phyloP scores from a whole-genome alignment of 305 asterid genomes.

The Plantago lanceolata region DNA sequence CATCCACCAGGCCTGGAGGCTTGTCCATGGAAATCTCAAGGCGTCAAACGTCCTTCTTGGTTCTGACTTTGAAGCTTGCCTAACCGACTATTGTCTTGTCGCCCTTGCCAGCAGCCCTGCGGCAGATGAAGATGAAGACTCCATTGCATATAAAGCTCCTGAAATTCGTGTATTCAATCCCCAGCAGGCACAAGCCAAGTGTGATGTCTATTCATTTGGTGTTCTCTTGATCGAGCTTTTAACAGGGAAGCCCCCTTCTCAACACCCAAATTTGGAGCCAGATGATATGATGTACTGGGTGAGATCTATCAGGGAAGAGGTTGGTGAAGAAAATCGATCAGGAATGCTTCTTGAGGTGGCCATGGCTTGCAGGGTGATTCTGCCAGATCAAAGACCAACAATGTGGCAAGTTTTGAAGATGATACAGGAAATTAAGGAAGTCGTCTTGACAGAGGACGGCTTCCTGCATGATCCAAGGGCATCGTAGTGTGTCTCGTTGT shows the following conservation, averaged over 20 bases:
- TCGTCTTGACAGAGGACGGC: slow-evolving; percentile 52
- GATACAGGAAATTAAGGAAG: slow-evolving; percentile 84
- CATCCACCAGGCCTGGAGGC: slow-evolving; percentile 93
- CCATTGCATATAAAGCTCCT: slow-evolving; percentile 56
- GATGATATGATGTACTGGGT: slow-evolving; percentile 64
- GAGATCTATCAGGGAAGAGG: slow-evolving; percentile 56
- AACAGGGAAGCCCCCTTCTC: slow-evolving; percentile 60
- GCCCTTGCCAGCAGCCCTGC: slow-evolving; percentile 31
- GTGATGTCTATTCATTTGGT: slow-evolving; percentile 80
- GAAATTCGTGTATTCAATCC: slow-evolving; percentile 42
- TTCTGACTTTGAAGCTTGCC: slow-evolving; percentile 78
- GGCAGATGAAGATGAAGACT: slow-evolving; percentile 40
- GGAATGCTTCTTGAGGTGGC: slow-evolving; percentile 86
- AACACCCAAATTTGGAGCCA: slow-evolving; percentile 45
- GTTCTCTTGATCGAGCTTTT: slow-evolving; percentile 73
- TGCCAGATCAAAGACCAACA: slow-evolving; percentile 77
- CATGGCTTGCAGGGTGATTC: slow-evolving; percentile 51
- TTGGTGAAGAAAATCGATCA: slow-evolving; percentile 40
- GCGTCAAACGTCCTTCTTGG: slow-evolving; percentile 84
- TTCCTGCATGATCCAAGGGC: slow-evolving; percentile 24
- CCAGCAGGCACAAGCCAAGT: slow-evolving; percentile 45
- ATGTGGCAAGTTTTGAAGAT: slow-evolving; percentile 93
- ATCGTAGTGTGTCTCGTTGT: slow-evolving; percentile 10
- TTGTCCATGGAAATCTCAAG: slow-evolving; percentile 81
- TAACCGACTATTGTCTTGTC: slow-evolving; percentile 71